Base-by-base conservation (phyloP, 2,329 filamentous ascomycete species). In the Truncatella angustata region DNA sequence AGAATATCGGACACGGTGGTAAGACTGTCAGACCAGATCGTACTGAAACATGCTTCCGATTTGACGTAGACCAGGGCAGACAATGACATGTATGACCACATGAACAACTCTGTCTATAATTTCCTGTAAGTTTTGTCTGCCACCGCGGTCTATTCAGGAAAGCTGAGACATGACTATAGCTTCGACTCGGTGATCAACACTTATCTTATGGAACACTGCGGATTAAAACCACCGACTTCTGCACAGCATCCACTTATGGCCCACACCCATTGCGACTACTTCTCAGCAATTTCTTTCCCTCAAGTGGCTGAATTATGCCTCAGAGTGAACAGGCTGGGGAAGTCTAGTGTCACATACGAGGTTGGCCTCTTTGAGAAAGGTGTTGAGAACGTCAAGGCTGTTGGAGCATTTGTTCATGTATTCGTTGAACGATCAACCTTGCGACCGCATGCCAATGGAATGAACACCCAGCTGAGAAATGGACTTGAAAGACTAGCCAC, bases 71-170 rank as follows among this genome's bases (percentile, higher is more conserved):
- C 26, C 55, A 92, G 90, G 90, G 86, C 84, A 68, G 91, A 96
- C 71, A 96, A 96, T 66, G 91, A 96, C 73, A 94, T 95, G 89
- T 96, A 94, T 70, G 81, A 90, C 55, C 93, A 97, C 67, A 84
- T 96, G 78, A 96, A 96, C 73, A 96, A 96, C 66, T 88, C 86
- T 36, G 80, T 94, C 50, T 96, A 96, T 71, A 89, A 89, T 62
- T 87, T 88, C 56, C 79, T 95, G 79, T 86, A 69, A 66, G 76
- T 59, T 39, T 9, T 9, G 26, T 7, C n/a, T 18, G 14, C 34
- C 40, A 36, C 10, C 4, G 23, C 12, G 36, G 20, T 26, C 53
- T 10, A 16, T 24, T 4, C 39, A 24, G 5, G 18, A 49, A 6
- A 26, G 12, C 28, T 50, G 50, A 56, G 35, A 34, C 28, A 37